Evolutionary conservation across 495 filamentous ascomycete genomes (phyloP).

Genomic region (Hypoxylon subgilvum): DNA sequence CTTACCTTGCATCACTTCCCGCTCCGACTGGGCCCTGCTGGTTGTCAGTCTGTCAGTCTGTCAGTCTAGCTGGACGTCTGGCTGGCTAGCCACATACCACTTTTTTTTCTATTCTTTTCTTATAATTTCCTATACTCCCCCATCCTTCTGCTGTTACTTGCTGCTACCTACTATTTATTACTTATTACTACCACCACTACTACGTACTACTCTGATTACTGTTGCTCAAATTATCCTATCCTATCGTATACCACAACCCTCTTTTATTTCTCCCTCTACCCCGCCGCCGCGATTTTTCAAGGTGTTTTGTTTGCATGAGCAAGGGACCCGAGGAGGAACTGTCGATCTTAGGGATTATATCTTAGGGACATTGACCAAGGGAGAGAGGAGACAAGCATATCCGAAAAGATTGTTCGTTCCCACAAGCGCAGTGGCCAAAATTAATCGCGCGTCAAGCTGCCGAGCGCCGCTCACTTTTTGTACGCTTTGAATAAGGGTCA

Average conservation of each 20-base stretch:
- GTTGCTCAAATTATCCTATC: conserved; percentile 24
- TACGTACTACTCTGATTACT: conserved; percentile 35
- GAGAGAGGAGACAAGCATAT: conserved; percentile 19
- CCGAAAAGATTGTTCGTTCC: conserved; percentile 31
- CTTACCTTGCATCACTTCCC: conserved; percentile 41
- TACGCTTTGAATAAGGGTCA: conserved; percentile 34
- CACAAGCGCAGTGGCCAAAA: conserved; percentile 44
- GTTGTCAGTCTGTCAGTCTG: background rate
- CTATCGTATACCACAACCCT: too few species aligned
- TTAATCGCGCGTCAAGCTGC: conserved; percentile 57
- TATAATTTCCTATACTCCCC: conserved; percentile 32
- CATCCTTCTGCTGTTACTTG: conserved; percentile 10
- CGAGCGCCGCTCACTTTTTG: conserved; percentile 41
- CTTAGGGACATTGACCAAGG: conserved; percentile 4
- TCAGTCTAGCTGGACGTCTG: background rate
- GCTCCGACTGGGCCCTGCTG: conserved; percentile 29
- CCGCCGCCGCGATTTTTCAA: conserved; percentile 6
- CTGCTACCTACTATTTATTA: conserved; percentile 24
- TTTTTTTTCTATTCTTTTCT: conserved; percentile 11
- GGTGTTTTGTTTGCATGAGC: conserved; percentile 14
- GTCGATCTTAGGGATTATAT: conserved; percentile 18
- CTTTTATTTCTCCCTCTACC: conserved; percentile 4
- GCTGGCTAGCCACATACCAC: conserved; percentile 37
- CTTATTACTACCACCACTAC: conserved; percentile 19
- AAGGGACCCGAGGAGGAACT: conserved; percentile 19